Percentiles rank a stretch among this genome's conserved stretches.
Evolutionary conservation across 192 early-diverging fungal genomes (phyloP).

Genomic region (Pilaira anomala): DNA sequence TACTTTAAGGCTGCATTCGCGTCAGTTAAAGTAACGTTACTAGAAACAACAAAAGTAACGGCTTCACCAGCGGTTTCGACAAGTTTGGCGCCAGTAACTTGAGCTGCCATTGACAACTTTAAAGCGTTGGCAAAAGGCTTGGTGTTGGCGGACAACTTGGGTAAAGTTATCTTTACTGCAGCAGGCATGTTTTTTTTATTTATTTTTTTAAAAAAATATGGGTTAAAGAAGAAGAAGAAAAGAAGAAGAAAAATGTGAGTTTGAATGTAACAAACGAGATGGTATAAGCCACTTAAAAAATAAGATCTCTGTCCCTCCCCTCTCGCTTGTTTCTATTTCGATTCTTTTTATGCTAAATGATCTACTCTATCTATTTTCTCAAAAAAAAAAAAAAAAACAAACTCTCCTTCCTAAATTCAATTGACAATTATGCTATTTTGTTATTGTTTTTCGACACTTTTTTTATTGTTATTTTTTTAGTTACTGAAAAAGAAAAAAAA

Average conservation of each 20-base stretch:
- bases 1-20: slow-evolving; percentile 29
- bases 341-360: too few relatives aligned
- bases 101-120: slow-evolving; percentile 21
- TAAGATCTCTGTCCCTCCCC: background rate
- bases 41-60: slow-evolving; percentile 8
- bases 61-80: slow-evolving; percentile 4
- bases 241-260: background rate
- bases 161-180: slow-evolving; percentile 14
- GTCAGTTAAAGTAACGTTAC: slow-evolving; percentile 10
- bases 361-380: too few relatives aligned
- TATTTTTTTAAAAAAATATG: background rate
- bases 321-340: too few relatives aligned
- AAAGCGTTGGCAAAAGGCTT: slow-evolving; percentile 21
- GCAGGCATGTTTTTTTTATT: slow-evolving; percentile 7
- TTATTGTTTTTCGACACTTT: too few relatives aligned
- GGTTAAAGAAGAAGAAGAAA: slow-evolving; percentile 15
- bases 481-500: too few relatives aligned
- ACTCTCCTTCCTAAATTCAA: too few relatives aligned
- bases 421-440: too few relatives aligned
- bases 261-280: background rate
- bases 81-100: slow-evolving; percentile 12
- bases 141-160: slow-evolving; percentile 18
- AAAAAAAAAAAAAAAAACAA: too few relatives aligned
- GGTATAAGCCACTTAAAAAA: slow-evolving; percentile 10
- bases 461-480: background rate